Base-by-base conservation (phyloP, 1,284 basidiomycete genomes). In the Boletus holoroseus region DNA sequence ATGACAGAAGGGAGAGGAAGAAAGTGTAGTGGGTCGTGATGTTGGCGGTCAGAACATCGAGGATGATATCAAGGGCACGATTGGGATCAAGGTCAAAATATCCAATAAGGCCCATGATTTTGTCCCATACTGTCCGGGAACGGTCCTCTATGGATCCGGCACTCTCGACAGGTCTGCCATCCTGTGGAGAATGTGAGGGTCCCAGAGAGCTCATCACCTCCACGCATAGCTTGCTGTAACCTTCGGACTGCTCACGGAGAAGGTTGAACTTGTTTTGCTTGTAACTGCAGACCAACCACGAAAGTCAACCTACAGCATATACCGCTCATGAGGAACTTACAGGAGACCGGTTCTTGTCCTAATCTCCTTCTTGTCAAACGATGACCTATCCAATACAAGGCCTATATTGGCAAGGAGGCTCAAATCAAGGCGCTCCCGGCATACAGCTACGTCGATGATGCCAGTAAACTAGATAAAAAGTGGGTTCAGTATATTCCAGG, bases 241-340 rank as follows among this genome's bases (percentile, higher is more conserved):
- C 96, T 73, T 99, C 94, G 1, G 92, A 94, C 60, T 96, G 92
- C 71, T 99, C 96, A 36, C 96, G 88, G 9, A 98, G 79, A 30
- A 99, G 79, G 63, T 99, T 99, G 76, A 94, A 97, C 70, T 97
- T 98, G 71, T 94, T 94, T 69, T 99, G 96, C 69, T 95, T 97
- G 78, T 95, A 99, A 71, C 88, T 91, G 51, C 18, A 45, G 35
- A 43, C n/a, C 60, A 44, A 59, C 24, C 31, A 28, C 27, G 24
- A 50, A 45, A 1, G 37, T 59, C 32, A 64, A 44, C 43, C 9
- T 28, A 47, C 11, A 28, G 16, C 45, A 24, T 20, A 38, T 9
- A 47, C n/a, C 43, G 3, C 18, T 48, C 24, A 27, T 11, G 26
- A 44, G 9, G 31, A 26, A 79, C 88, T 67, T 66, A 91, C 88